Base-by-base conservation (phyloP, 371 early-diverging fungal genomes). In the Rhizopus arrhizus region DNA sequence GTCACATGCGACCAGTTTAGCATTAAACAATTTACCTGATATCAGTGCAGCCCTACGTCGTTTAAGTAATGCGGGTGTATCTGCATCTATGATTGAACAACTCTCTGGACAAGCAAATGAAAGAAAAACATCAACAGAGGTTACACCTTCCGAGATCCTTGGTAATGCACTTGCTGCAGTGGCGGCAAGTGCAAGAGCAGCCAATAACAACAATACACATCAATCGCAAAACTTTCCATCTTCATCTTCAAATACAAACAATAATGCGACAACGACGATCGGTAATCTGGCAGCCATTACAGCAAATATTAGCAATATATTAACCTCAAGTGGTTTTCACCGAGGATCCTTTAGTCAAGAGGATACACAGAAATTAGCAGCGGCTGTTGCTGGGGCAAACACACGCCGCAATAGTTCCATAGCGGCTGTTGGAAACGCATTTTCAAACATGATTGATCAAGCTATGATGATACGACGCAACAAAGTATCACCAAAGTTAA, bases 111-210 rank as follows among this genome's bases (percentile, higher is more conserved):
- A 46, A 9, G 5, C 45, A 12, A 45, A n/a, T 28, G 63, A 65
- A 33, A 51, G 52, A 42, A 70, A 49, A 45, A 53, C 48, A 8
- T 61, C 66, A 0, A 53, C 34, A 7, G 66, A 57, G 5, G 66
- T 46, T 0, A 65, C 65, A 2, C 64, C 72, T 1, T 64, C 67
- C 2, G 68, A 72, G 32, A 68, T 67, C n/a, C 35, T 75, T 1
- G 76, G 76, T 5, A 75, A 68, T 55, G 76, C 76, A 6, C 48
- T 75, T 28, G 76, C 76, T 3, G 76, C 68, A 3, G 76, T 75
- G 1, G 76, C 76, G 8, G 69, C 69, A 7, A 67, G 62, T 56
- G 64, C 62, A 43, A 50, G 53, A 11, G 60, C 57, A 16, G 55
- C 63, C 22, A 53, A 36, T 16, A 12, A 41, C 62, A 36, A 53